Conservation (phyloP, 176 grass and related monocot species). For the Triticum urartu region DNA sequence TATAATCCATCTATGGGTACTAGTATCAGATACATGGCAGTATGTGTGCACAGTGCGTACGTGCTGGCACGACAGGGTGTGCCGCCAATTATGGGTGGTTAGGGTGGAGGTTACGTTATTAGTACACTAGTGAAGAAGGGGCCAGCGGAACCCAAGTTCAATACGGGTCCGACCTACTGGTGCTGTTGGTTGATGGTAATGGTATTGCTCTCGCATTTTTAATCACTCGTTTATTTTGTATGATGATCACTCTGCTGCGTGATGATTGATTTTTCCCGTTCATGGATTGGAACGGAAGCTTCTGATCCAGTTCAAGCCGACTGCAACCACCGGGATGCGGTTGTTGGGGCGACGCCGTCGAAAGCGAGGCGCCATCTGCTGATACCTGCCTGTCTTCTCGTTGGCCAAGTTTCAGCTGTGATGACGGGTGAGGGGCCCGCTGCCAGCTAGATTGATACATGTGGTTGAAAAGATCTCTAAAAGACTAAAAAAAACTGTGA, state of each 20-base stretch:
- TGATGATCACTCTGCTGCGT: not conserved
- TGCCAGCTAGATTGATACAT: not conserved
- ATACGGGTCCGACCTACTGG: not conserved
- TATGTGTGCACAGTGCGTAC: not conserved
- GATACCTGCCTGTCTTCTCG: not conserved
- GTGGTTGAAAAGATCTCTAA: not conserved
- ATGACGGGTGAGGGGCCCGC: not conserved
- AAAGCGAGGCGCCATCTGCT: not conserved
- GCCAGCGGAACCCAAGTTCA: not conserved
- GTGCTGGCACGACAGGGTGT: not conserved
- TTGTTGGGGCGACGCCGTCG: slow-evolving; percentile 23
- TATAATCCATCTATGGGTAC: not conserved
- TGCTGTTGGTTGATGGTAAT: too few relatives aligned
- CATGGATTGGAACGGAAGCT: not conserved
- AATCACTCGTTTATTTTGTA: not conserved
- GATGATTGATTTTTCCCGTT: not conserved
- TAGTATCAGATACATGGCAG: not conserved
- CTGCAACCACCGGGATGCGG: slow-evolving; percentile 6
- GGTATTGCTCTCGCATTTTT: not conserved
- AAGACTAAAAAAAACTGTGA: not conserved
- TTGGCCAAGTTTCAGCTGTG: slow-evolving; percentile 5
- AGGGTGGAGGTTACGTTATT: slow-evolving; percentile 16
- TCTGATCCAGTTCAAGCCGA: not conserved
- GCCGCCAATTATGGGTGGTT: not conserved
- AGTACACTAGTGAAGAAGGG: not conserved